phyloP scores from a whole-genome alignment of 768 basidiomycete species.

The Phylloporus sp. region DNA sequence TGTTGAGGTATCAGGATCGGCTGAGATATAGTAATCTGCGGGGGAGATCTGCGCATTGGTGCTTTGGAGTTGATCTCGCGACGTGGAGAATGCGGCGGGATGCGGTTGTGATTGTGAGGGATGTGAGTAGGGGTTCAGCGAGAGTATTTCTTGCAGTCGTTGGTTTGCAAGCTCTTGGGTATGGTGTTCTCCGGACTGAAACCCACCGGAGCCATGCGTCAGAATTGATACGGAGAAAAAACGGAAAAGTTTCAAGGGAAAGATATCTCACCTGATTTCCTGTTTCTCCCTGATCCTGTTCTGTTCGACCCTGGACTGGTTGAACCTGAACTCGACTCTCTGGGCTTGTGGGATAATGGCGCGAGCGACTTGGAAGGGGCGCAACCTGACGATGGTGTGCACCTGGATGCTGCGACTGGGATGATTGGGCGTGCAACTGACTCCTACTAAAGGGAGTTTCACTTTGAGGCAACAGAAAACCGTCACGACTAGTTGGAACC shows the following conservation, averaged over 20 bases:
- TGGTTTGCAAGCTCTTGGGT: constrained; percentile 14
- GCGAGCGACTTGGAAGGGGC: constrained; percentile 9
- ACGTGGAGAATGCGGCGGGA: background rate
- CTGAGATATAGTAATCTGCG: constrained; percentile 2
- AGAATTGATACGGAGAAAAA: background rate
- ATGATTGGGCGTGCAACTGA: background rate
- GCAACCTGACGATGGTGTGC: constrained; percentile 10
- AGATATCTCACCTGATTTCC: constrained; percentile 8
- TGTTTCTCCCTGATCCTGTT: background rate
- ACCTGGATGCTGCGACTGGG: background rate
- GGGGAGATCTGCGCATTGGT: background rate
- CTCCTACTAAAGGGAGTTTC: background rate
- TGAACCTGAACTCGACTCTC: background rate
- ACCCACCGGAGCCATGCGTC: background rate
- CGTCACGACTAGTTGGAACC: background rate
- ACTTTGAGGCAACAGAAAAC: constrained; percentile 1
- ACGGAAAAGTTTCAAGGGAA: background rate
- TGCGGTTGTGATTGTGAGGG: background rate
- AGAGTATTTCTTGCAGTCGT: constrained; percentile 25
- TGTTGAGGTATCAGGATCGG: too few relatives aligned
- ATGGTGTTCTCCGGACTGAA: constrained; percentile 2
- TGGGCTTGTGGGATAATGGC: background rate
- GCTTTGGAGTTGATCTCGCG: background rate
- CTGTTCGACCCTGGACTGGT: background rate
- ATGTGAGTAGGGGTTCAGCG: constrained; percentile 4